Conservation (phyloP, 352 stramenopile genomes). For the Blastocystis sp. region DNA sequence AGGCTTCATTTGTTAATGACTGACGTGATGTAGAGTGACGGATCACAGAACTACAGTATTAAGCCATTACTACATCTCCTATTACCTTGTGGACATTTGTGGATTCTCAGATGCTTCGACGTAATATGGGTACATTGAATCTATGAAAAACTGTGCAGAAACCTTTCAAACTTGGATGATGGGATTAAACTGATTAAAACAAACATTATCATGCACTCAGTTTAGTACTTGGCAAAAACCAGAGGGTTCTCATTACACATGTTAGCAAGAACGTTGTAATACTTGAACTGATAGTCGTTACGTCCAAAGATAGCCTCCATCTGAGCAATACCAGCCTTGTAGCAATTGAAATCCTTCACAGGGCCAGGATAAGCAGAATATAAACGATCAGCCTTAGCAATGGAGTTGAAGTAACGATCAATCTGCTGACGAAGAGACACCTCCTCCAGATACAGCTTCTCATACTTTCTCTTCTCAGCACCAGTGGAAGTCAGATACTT, state of each 20-base stretch:
- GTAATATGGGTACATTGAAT: not conserved
- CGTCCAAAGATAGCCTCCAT: slow-evolving; percentile 44
- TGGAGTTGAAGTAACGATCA: slow-evolving; percentile 47
- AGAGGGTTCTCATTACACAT: slow-evolving; percentile 59
- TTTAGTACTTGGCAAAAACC: slow-evolving; percentile 14
- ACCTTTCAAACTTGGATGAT: not conserved
- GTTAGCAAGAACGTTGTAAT: slow-evolving; percentile 54
- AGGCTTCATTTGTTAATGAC: not conserved
- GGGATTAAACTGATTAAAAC: not conserved
- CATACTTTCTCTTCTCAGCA: slow-evolving; percentile 30
- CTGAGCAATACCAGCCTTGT: slow-evolving; percentile 46
- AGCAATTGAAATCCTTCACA: slow-evolving; percentile 21
- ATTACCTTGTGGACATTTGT: not conserved
- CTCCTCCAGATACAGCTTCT: slow-evolving; percentile 48
- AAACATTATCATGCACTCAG: not conserved
- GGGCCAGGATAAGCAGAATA: not conserved
- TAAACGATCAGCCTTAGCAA: slow-evolving; percentile 28
- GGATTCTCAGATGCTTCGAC: not conserved
- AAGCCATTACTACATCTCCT: not conserved
- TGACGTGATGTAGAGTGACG: not conserved
- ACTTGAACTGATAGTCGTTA: slow-evolving; percentile 57
- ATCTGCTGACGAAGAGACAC: slow-evolving; percentile 20
- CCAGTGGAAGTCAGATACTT: slow-evolving; percentile 17
- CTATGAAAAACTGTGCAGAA: not conserved
- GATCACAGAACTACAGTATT: not conserved